phyloP scores from a whole-genome alignment of 768 basidiomycete species.

The Xerocomus potaroensis region DNA sequence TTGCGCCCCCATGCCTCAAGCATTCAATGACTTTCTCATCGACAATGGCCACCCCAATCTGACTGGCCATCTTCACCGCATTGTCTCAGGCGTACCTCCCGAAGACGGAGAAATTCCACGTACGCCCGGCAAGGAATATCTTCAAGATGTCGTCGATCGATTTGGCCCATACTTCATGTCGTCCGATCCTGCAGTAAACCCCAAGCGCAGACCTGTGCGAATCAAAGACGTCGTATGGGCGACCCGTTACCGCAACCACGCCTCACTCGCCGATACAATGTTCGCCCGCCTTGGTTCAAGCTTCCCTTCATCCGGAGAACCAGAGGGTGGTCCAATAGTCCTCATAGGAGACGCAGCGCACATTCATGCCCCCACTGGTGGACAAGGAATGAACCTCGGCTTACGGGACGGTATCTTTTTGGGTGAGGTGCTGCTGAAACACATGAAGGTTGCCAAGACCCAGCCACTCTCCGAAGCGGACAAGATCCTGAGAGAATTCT shows the following conservation, averaged over 20 bases:
- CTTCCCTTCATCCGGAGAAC: not conserved
- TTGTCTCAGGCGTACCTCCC: constrained; percentile 39
- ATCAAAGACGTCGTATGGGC: constrained; percentile 43
- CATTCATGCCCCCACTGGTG: constrained; percentile 52
- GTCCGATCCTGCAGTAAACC: constrained; percentile 35
- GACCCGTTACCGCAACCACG: constrained; percentile 44
- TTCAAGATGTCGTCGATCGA: constrained; percentile 41
- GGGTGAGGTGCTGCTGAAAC: constrained; percentile 38
- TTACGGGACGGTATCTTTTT: constrained; percentile 49
- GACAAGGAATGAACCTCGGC: constrained; percentile 59
- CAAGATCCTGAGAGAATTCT: constrained; percentile 34
- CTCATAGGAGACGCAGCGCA: constrained; percentile 48
- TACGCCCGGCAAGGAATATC: constrained; percentile 37
- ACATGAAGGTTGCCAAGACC: constrained; percentile 23
- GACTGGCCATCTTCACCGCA: constrained; percentile 31
- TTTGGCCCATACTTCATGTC: constrained; percentile 36
- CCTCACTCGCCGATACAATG: constrained; percentile 39
- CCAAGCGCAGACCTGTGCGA: constrained; percentile 23
- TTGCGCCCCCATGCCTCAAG: constrained; percentile 9
- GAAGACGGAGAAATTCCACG: constrained; percentile 35
- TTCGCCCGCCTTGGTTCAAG: constrained; percentile 30
- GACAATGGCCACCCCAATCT: constrained; percentile 9
- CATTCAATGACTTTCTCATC: constrained; percentile 18
- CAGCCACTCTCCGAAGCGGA: constrained; percentile 24
- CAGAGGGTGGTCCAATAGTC: constrained; percentile 17